Evolutionary conservation across 1,139 yeast genomes (phyloP), one percentile per base, ranked within the genome.

Genomic region (Groenewaldozyma auringiensis): DNA sequence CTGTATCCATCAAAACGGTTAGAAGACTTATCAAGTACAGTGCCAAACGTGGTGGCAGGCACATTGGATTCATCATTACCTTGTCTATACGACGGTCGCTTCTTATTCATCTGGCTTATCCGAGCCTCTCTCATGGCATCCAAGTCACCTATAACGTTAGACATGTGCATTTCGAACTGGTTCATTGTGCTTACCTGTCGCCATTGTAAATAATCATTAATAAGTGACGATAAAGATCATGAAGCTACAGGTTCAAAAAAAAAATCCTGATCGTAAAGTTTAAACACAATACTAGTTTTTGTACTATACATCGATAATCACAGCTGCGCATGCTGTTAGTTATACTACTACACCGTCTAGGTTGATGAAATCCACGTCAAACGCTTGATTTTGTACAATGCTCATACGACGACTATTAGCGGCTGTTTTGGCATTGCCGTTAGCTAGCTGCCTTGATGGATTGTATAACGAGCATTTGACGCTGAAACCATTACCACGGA

Each of bases 401-500:
- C 29, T 25, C 9, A 6, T 25, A 25, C 29, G 11, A 25, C 29
- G 6, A 6, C 29, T 25, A 25, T 6, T 25, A 25, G n/a, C n/a
- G n/a, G 29, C 29, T 8, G 29, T 6, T 6, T 11, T 25, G 6
- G 6, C 11, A 25, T 11, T 25, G 29, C 29, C 29, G 6, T 11
- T 25, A 25, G 29, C 11, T 6, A 25, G 11, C 29, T 25, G 29
- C 29, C 29, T 25, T 6, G 36, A 32, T 32, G 14, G 25, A 33
- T 37, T 20, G 34, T 85, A 79, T 57, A 64, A 70, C 17, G 96
- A 88, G 64, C 59, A 68, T 21, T 69, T 88, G 41, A 64, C 68
- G 21, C 59, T 88, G 39, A 76, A 70, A 48, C 95, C 95, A 1
- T 70, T 88, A 46, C 82, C 92, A 4, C 71, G 81, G 44, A 84